Conservation (phyloP, 345 rosid species). For the Clarkia xantiana region DNA sequence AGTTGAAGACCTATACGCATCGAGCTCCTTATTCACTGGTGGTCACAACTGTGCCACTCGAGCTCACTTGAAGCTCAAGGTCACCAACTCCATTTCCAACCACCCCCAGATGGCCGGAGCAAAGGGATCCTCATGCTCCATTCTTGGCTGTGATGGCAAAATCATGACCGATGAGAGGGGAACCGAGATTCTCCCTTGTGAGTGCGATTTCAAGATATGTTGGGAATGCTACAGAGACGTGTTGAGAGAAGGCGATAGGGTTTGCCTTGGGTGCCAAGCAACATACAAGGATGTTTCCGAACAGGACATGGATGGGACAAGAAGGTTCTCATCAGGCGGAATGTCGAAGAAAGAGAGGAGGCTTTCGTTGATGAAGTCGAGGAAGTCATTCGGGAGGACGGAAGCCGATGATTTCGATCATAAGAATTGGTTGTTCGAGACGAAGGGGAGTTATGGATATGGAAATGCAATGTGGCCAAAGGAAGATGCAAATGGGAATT, state of each 20-base stretch:
- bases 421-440: slow-evolving; percentile 16
- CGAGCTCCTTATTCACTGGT: slow-evolving; percentile 13
- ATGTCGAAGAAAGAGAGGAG: slow-evolving; percentile 11
- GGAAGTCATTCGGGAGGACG: slow-evolving; percentile 10
- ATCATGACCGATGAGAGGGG: slow-evolving; percentile 18
- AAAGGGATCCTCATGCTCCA: slow-evolving; percentile 12
- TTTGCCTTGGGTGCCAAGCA: slow-evolving; percentile 20
- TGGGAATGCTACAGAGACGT: slow-evolving; percentile 16
- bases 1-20: slow-evolving; percentile 15
- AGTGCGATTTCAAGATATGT: slow-evolving; percentile 18
- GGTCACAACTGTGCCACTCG: slow-evolving; percentile 10
- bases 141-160: slow-evolving; percentile 18
- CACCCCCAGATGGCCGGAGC: slow-evolving; percentile 10
- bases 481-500: slow-evolving; percentile 6
- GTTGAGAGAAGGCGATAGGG: slow-evolving; percentile 12
- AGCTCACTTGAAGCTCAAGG: slow-evolving; percentile 12
- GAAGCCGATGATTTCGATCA: slow-evolving; percentile 14
- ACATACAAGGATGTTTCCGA: slow-evolving; percentile 12
- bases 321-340: slow-evolving; percentile 8
- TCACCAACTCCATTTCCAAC: slow-evolving; percentile 12
- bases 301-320: slow-evolving; percentile 4
- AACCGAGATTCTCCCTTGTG: slow-evolving; percentile 12
- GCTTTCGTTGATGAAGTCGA: slow-evolving; percentile 11
- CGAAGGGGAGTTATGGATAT: slow-evolving; percentile 18
- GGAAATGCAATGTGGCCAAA: slow-evolving; percentile 18